Conservation (phyloP, 1,284 basidiomycete genomes). For the Boletus semigastroideus region DNA sequence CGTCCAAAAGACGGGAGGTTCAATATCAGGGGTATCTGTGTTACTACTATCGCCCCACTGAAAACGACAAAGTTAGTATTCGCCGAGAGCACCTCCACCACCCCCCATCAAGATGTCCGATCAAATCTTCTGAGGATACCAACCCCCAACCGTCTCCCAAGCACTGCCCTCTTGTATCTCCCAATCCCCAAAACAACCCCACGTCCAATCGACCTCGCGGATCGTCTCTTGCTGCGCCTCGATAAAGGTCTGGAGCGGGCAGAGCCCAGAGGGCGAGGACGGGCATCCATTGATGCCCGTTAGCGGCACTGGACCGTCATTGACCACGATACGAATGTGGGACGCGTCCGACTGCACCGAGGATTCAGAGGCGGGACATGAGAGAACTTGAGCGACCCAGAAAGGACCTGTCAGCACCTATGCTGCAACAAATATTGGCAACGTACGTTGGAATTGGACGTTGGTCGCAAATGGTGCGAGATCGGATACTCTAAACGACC, state of each 20-base stretch:
- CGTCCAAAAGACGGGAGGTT: too few relatives aligned
- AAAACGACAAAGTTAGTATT: not conserved
- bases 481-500: conserved; percentile 33
- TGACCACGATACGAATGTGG: conserved; percentile 6
- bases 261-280: conserved; percentile 66
- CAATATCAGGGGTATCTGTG: too few relatives aligned
- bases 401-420: not conserved
- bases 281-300: conserved; percentile 75
- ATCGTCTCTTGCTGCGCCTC: conserved; percentile 49
- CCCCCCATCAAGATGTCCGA: not conserved
- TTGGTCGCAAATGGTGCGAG: conserved; percentile 34
- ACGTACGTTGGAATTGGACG: conserved; percentile 35
- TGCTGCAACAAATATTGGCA: not conserved
- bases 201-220: conserved; percentile 59
- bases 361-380: conserved; percentile 34
- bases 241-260: conserved; percentile 75
- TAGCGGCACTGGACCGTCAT: conserved; percentile 53
- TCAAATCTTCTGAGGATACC: conserved; percentile 18
- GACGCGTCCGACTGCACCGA: not conserved
- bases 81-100: not conserved
- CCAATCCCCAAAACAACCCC: conserved; percentile 54
- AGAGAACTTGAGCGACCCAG: conserved; percentile 22
- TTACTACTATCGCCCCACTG: too few relatives aligned
- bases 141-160: conserved; percentile 61
- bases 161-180: conserved; percentile 7